A percentile compares a stretch with the other conserved stretches of the same genome.
Evolutionary conservation across 495 filamentous ascomycete genomes (phyloP).

Genomic region (Aspergillus bertholletiae): DNA sequence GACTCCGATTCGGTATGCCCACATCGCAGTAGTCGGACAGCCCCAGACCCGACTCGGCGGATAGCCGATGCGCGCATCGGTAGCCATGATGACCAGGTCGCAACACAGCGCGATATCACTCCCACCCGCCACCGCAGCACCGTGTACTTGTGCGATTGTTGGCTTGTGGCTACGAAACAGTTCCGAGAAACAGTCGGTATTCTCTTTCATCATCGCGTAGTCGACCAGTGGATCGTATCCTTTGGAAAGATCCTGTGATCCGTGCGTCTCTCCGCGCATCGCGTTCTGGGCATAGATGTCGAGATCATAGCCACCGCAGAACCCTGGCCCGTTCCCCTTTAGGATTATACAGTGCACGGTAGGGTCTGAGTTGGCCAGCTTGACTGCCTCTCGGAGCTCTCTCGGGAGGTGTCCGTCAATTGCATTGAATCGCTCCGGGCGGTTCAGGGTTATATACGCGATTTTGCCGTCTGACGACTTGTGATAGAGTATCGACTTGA

Average conservation of each 20-base stretch:
- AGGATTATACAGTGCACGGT: slow-evolving; percentile 6
- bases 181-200: slow-evolving; percentile 4
- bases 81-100: slow-evolving; percentile 8
- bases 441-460: neutral
- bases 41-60: slow-evolving; percentile 8
- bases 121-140: slow-evolving; percentile 10
- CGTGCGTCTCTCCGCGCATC: neutral
- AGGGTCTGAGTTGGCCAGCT: neutral
- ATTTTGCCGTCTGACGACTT: neutral
- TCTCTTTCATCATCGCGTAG: slow-evolving; percentile 2
- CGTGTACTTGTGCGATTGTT: slow-evolving; percentile 7
- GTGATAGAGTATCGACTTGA: slow-evolving; percentile 14
- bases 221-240: slow-evolving; percentile 1
- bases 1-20: slow-evolving; percentile 4
- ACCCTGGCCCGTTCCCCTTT: slow-evolving; percentile 6
- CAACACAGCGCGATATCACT: slow-evolving; percentile 11
- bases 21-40: slow-evolving; percentile 7
- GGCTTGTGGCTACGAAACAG: slow-evolving; percentile 8
- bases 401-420: neutral
- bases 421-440: neutral
- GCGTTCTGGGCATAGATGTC: neutral
- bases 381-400: neutral
- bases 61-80: slow-evolving; percentile 6
- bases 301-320: slow-evolving; percentile 9
- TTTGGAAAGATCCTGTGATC: neutral